Evolutionary conservation across 305 asterid genomes (phyloP).

Genomic region (Fraxinus sp.): DNA sequence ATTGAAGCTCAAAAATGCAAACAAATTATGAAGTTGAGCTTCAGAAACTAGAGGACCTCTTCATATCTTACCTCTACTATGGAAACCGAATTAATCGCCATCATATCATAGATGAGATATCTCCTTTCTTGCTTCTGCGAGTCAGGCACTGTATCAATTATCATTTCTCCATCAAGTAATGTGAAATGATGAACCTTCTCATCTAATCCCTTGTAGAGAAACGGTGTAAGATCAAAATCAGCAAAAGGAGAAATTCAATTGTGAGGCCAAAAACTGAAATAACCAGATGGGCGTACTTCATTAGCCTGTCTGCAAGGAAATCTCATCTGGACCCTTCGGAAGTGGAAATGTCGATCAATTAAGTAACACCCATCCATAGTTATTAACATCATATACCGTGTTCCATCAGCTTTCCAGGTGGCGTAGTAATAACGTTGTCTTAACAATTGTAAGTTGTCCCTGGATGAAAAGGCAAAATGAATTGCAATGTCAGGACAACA

Average conservation of each 20-base stretch:
- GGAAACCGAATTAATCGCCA: slow-evolving; percentile 73
- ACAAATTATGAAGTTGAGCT: background rate
- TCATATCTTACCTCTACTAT: slow-evolving; percentile 67
- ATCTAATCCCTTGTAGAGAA: slow-evolving; percentile 53
- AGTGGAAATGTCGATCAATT: slow-evolving; percentile 80
- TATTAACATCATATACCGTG: slow-evolving; percentile 97
- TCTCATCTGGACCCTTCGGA: slow-evolving; percentile 96
- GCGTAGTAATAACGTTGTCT: slow-evolving; percentile 97
- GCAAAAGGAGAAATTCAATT: background rate
- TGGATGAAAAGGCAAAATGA: slow-evolving; percentile 33
- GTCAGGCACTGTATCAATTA: slow-evolving; percentile 82
- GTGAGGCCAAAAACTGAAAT: slow-evolving; percentile 15
- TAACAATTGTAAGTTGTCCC: slow-evolving; percentile 87
- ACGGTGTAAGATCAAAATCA: slow-evolving; percentile 14
- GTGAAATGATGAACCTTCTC: slow-evolving; percentile 85
- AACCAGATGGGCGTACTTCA: slow-evolving; percentile 55
- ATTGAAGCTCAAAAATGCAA: background rate
- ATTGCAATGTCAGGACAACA: background rate
- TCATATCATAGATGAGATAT: slow-evolving; percentile 96
- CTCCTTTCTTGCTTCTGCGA: slow-evolving; percentile 84
- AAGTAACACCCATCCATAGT: slow-evolving; percentile 94
- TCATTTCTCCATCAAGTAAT: slow-evolving; percentile 99
- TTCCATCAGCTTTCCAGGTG: slow-evolving; percentile 99
- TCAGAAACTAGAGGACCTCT: background rate
- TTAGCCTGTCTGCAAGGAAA: slow-evolving; percentile 72